Percentiles rank a stretch among this genome's conserved stretches.
Conservation (phyloP, 257 asterid species). For the Avicennia marina region DNA sequence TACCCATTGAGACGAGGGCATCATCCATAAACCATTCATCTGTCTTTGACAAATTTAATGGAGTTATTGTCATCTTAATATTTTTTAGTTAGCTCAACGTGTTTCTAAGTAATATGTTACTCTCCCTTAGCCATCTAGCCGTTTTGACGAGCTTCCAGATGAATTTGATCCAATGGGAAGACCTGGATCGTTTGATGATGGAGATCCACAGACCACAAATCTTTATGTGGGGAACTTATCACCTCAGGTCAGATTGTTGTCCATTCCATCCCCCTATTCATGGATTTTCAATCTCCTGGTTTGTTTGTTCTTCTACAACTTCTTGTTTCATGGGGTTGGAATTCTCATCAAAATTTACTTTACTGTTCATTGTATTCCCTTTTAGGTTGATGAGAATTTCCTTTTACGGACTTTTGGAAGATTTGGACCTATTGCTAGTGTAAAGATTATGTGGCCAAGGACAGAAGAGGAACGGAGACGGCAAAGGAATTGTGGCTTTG, state of each 20-base stretch:
- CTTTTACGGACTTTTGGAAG: constrained; percentile 95
- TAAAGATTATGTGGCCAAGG: constrained; percentile 98
- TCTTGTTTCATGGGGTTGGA: not conserved
- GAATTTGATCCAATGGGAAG: constrained; percentile 84
- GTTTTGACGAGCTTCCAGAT: constrained; percentile 94
- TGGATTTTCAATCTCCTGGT: too few relatives aligned
- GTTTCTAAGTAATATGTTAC: constrained; percentile 16
- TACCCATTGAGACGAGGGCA: not conserved
- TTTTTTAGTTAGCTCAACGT: constrained; percentile 9
- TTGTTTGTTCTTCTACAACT: constrained; percentile 1
- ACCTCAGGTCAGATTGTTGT: constrained; percentile 57
- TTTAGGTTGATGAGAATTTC: constrained; percentile 88
- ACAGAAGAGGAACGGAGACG: constrained; percentile 89
- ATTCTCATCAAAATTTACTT: not conserved
- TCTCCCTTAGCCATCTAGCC: constrained; percentile 62
- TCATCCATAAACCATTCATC: not conserved
- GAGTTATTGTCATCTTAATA: not conserved
- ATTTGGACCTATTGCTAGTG: constrained; percentile 98
- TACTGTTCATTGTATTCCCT: not conserved
- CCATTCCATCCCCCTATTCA: too few relatives aligned
- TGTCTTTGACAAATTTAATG: not conserved
- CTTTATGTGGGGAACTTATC: constrained; percentile 90
- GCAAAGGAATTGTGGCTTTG: constrained; percentile 92
- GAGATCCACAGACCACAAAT: constrained; percentile 93
- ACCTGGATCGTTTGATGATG: constrained; percentile 93